Conservation (phyloP, 1,284 basidiomycete species). For the Ganoderma resinaceum region DNA sequence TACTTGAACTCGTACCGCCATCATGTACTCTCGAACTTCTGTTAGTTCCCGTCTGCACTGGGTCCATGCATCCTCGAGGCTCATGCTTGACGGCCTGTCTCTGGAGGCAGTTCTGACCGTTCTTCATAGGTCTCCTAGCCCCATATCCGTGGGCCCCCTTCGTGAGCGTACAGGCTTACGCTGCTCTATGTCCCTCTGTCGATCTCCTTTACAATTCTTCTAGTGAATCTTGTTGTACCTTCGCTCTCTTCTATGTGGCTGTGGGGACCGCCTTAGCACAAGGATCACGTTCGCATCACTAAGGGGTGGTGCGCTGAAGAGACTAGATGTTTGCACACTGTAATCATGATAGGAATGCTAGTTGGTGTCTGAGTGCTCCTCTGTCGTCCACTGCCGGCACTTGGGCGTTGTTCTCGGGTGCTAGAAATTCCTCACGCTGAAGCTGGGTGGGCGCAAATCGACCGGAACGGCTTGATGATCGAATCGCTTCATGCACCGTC, state of each 20-base stretch:
- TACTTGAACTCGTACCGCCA: constrained; percentile 8
- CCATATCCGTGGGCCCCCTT: constrained; percentile 3
- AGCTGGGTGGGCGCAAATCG: not conserved
- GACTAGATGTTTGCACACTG: constrained; percentile 7
- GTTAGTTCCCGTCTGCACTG: constrained; percentile 1
- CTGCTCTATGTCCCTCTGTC: constrained; percentile 5
- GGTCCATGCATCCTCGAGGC: constrained; percentile 9
- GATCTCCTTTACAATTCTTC: constrained; percentile 8
- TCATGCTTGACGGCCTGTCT: constrained; percentile 11
- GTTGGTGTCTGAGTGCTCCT: constrained; percentile 9
- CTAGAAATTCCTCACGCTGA: constrained; percentile 3
- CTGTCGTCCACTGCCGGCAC: constrained; percentile 6
- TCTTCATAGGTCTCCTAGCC: constrained; percentile 4
- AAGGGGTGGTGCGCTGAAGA: constrained; percentile 3
- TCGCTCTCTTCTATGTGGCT: constrained; percentile 14
- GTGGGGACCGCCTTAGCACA: constrained; percentile 11
- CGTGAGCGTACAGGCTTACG: constrained; percentile 6
- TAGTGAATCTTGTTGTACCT: constrained; percentile 3
- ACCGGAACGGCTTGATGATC: constrained; percentile 5
- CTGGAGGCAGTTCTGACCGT: constrained; percentile 18
- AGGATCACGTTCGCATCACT: constrained; percentile 6
- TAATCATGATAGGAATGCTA: constrained; percentile 15
- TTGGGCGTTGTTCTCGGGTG: constrained; percentile 19
- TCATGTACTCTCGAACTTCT: constrained; percentile 1
- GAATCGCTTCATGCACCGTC: constrained; percentile 5